Base-by-base conservation (phyloP, 331 rosid genomes). In the Dryas integrifolia region DNA sequence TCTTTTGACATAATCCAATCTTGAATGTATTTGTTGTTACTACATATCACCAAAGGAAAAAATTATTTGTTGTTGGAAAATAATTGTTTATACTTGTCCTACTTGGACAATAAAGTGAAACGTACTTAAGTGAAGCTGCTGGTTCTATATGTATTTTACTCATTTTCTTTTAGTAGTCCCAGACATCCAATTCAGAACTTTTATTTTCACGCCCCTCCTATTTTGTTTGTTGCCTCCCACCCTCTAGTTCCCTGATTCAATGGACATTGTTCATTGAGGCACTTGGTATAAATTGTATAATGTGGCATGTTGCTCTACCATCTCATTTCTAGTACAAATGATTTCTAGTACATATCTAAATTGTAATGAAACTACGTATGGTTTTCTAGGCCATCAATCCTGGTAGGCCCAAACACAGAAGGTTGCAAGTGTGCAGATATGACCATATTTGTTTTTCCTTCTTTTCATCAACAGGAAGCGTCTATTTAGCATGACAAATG, bases 401-500 rank as follows among this genome's bases (percentile, higher is more conserved):
- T 15, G 75, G 57, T 50, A 9, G 5, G 5, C 15, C 60, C n/a
- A n/a, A 50, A n/a, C 3, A 8, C 15, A 67, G 47, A n/a, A 50
- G 59, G 7, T 5, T 50, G 72, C 30, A 35, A 30, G 14, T 50
- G 35, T 49, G 30, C 35, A 8, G 58, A 67, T 8, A 30, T 67
- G 21, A 47, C 57, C n/a, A 21, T 58, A 70, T 65, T 58, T 58
- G 16, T 51, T 18, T 38, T 73, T 2, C 35, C 3, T 9, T 64
- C 35, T 13, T 62, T 11, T 14, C 24, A 72, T 78, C 65, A 40
- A 75, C 84, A 83, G 90, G 83, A 86, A 88, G 83, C 86, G 87
- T 8, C 79, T 80, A 43, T 84, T 88, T 77, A 82, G 84, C 80
- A 61, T 84, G 85, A 84, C 82, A 48, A 85, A 88, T 65, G 85